Evolutionary conservation across 164 flowering plant species (phyloP), one percentile per base, ranked within the genome.

Genomic region (Vitis vinifera): DNA sequence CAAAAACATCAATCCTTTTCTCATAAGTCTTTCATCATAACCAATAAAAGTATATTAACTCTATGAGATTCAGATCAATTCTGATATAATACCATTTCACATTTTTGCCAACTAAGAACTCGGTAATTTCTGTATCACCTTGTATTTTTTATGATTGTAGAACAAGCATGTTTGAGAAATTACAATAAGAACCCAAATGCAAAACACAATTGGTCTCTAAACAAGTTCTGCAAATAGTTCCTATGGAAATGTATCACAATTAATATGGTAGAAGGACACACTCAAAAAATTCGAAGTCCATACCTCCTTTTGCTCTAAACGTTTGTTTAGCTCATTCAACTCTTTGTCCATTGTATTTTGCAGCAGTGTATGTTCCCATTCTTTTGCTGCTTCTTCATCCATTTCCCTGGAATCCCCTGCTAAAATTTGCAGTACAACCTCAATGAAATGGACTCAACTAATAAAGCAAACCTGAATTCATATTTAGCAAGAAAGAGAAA

Each of bases 271-370:
- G 51, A 48, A 47, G 10, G 48, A 51, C 37, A 8, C 53, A 19
- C 16, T 16, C 27, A 57, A 48, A 53, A 11, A 63, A 47, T 1
- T 15, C 3, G n/a, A 51, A 65, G 2, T 16, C 12, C 10, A 9
- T 73, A 93, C 98, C 97, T 96, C 97, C 78, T 96, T 96, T 76
- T 91, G 87, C 82, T 89, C 93, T 61, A 96, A 79, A 60, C 93
- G 95, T 64, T 80, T 87, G 76, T 96, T 92, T 69, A 96, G 76
- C 77, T 96, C 97, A 75, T 84, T 79, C 73, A 96, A 68, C 77
- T 96, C 97, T 76, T 90, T 93, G 81, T 93, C 99, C 99, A 96
- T 89, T 3, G 84, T 79, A 75, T 87, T 86, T 69, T 93, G 98
- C 51, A 89, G 76, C 70, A 93, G 83, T 31, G 88, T 89, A 75